Percentiles rank a stretch among this genome's conserved stretches.
phyloP scores from a whole-genome alignment of 2,329 filamentous ascomycete genomes.

The Trichoderma breve region DNA sequence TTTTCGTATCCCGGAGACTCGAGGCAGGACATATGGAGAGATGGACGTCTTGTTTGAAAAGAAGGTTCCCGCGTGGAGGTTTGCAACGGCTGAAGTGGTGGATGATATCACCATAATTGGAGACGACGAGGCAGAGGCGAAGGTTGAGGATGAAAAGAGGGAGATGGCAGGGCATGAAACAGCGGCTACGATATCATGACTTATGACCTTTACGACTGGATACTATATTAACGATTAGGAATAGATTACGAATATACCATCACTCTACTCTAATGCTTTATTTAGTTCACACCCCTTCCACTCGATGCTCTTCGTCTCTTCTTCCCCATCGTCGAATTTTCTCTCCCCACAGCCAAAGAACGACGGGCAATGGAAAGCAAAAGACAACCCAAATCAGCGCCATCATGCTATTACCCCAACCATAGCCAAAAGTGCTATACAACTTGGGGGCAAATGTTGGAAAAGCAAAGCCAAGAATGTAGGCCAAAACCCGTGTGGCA shows the following conservation, averaged over 20 bases:
- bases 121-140: neutral
- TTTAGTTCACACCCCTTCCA: neutral
- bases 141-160: neutral
- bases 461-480: slow-evolving; percentile 53
- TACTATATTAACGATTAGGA: neutral
- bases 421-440: slow-evolving; percentile 42
- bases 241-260: slow-evolving; percentile 1
- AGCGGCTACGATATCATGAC: neutral
- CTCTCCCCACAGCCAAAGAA: slow-evolving; percentile 2
- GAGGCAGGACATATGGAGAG: slow-evolving; percentile 29
- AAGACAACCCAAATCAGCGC: slow-evolving; percentile 47
- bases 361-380: neutral
- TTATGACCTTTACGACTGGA: neutral
- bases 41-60: slow-evolving; percentile 32
- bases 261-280: neutral
- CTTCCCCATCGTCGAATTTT: neutral
- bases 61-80: slow-evolving; percentile 26
- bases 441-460: slow-evolving; percentile 51
- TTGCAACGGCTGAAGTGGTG: slow-evolving; percentile 29
- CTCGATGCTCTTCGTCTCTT: neutral
- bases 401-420: slow-evolving; percentile 45
- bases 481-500: slow-evolving; percentile 52
- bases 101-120: neutral
- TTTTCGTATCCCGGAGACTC: slow-evolving; percentile 30
- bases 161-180: neutral